Evolutionary conservation across 805 yeast genomes (phyloP), one percentile per base, ranked within the genome.

Genomic region (Wickerhamiella musiphila): DNA sequence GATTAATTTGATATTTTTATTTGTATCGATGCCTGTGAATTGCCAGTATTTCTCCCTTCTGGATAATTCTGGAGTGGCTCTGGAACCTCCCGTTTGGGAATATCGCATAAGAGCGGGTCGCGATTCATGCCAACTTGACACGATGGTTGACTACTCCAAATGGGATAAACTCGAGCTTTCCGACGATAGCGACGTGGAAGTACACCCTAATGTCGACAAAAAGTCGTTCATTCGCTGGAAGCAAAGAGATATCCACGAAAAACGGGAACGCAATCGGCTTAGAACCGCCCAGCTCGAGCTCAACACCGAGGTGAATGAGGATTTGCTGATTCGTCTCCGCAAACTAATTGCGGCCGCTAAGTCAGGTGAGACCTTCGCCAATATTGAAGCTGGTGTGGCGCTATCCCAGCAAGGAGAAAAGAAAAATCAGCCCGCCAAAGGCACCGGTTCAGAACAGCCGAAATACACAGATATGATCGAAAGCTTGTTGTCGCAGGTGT

Each of bases 141-240:
- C n/a, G n/a, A 24, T 24, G 26, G 26, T 90, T 42, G 98, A 90
- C 53, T 90, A 90, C 57, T 82, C 94, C 8, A 90, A 86, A 52
- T 90, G 98, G 96, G 99, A 90, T 56, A 81, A 82, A 52, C 70
- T 90, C 37, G 98, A 90, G 53, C 60, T 90, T 24, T 81, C 94
- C 14, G 99, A 90, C 52, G 99, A 90, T 54, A 82, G 94, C 6
- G 98, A 90, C 48, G 63, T 90, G 30, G 98, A 90, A 49, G 96
- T 86, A 11, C 99, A 90, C 52, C 99, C 96, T 37, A 90, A 90
- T 50, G 98, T 90, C 20, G 99, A 90, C 54, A 90, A 90, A 52
- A 61, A 60, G 24, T 84, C 96, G 1, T 86, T 90, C 44, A 81
- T 90, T 46, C 70, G 73, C 37, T 86, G 96, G 98, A 86, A 82